These are phyloP conservation scores for Hypoxylon sp. DNA, from an alignment of 2,329 filamentous ascomycete species.

Conservation along the genomic window DNA sequence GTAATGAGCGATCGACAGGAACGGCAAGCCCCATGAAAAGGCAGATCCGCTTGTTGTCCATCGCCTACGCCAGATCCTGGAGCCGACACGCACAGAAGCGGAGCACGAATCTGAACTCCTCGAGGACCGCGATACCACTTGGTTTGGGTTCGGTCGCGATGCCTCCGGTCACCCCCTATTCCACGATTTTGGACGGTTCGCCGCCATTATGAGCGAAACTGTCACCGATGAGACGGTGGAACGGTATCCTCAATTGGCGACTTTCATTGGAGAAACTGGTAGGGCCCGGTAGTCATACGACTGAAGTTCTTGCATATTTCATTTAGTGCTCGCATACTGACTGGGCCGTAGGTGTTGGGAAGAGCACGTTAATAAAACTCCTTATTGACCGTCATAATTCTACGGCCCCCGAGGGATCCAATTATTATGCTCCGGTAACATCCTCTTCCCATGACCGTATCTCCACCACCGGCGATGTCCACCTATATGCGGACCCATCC, in stretches of 20 bases:
- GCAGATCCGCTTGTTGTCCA: constrained; percentile 52
- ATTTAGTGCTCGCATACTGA: constrained; percentile 7
- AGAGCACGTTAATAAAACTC: constrained; percentile 65
- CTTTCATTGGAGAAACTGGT: constrained; percentile 62
- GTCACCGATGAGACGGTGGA: constrained; percentile 48
- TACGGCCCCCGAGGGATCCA: constrained; percentile 49
- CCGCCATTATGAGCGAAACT: constrained; percentile 58
- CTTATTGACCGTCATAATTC: constrained; percentile 59
- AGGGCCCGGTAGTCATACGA: constrained; percentile 22
- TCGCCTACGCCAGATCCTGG: constrained; percentile 53
- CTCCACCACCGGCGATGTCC: constrained; percentile 66
- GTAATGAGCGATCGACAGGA: constrained; percentile 46
- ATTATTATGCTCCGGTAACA: constrained; percentile 61
- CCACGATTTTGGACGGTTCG: constrained; percentile 59
- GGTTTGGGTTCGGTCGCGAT: constrained; percentile 55
- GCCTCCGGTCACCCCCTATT: constrained; percentile 50
- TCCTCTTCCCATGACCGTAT: constrained; percentile 59
- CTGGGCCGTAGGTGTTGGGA: constrained; percentile 59
- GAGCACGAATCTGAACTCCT: constrained; percentile 54
- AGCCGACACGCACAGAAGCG: constrained; percentile 52
- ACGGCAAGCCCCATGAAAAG: constrained; percentile 55
- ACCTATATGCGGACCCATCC: constrained; percentile 65
- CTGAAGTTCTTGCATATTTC: neutral
- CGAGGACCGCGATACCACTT: constrained; percentile 54
- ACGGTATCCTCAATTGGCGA: constrained; percentile 59